Evolutionary conservation across 768 basidiomycete genomes (phyloP).

Genomic region (Termitomyces sp.): DNA sequence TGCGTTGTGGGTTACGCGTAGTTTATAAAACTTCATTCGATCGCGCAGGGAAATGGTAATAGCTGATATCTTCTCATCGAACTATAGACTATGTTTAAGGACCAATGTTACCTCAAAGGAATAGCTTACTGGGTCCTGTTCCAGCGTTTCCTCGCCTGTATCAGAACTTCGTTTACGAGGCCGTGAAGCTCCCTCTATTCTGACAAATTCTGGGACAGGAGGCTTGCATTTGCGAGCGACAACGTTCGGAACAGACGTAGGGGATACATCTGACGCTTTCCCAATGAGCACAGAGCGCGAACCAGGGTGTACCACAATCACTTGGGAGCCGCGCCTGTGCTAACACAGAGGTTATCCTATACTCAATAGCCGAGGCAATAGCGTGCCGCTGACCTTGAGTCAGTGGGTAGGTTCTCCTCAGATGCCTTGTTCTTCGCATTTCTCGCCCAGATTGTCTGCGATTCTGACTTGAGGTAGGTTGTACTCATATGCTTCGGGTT

Average conservation of each 20-base stretch:
- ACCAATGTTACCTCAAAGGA: neutral
- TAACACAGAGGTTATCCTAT: slow-evolving; percentile 25
- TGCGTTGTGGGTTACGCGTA: slow-evolving; percentile 70
- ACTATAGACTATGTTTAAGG: slow-evolving; percentile 35
- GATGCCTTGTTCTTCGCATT: slow-evolving; percentile 55
- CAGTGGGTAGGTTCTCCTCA: slow-evolving; percentile 37
- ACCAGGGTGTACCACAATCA: slow-evolving; percentile 78
- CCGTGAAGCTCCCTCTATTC: slow-evolving; percentile 51
- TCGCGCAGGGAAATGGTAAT: slow-evolving; percentile 73
- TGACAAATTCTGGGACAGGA: slow-evolving; percentile 38
- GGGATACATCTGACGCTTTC: slow-evolving; percentile 72
- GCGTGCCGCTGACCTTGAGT: slow-evolving; percentile 42
- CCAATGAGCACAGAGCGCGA: slow-evolving; percentile 74
- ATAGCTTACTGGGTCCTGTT: slow-evolving; percentile 52
- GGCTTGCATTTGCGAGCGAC: slow-evolving; percentile 63
- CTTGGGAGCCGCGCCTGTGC: slow-evolving; percentile 70
- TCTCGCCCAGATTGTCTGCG: slow-evolving; percentile 70
- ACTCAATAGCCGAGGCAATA: slow-evolving; percentile 3
- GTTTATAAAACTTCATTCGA: slow-evolving; percentile 83
- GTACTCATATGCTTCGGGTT: slow-evolving; percentile 82
- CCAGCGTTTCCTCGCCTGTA: slow-evolving; percentile 19
- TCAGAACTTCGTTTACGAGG: slow-evolving; percentile 34
- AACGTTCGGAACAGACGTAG: slow-evolving; percentile 64
- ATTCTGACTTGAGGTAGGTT: slow-evolving; percentile 74
- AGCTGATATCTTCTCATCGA: slow-evolving; percentile 72